Evolutionary conservation across 345 rosid genomes (phyloP).

Genomic region (Schrenkiella parvula): DNA sequence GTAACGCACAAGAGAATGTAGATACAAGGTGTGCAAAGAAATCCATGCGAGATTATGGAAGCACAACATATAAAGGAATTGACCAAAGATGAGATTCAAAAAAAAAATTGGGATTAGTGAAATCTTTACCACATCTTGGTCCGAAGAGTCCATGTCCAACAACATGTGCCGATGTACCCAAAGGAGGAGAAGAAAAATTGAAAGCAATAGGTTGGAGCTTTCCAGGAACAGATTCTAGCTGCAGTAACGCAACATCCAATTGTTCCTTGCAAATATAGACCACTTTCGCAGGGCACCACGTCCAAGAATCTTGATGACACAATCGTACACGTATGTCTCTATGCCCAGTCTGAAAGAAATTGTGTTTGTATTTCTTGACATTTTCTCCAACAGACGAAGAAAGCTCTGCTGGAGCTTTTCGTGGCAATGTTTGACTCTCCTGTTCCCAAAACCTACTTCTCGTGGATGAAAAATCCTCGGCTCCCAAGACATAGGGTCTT

Average conservation of each 20-base stretch:
- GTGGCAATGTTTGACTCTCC: slow-evolving; percentile 22
- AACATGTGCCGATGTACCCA: slow-evolving; percentile 71
- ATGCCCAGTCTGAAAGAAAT: slow-evolving; percentile 35
- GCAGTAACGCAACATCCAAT: slow-evolving; percentile 80
- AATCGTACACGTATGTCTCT: slow-evolving; percentile 64
- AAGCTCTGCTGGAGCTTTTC: slow-evolving; percentile 14
- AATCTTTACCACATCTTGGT: slow-evolving; percentile 71
- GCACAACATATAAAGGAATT: not conserved
- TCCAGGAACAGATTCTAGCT: slow-evolving; percentile 55
- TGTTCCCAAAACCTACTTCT: slow-evolving; percentile 29
- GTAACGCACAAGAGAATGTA: not conserved
- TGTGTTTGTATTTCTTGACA: slow-evolving; percentile 32
- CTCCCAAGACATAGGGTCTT: slow-evolving; percentile 11
- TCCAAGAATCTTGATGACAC: slow-evolving; percentile 62
- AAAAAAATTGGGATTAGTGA: slow-evolving; percentile 14
- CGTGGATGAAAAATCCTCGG: slow-evolving; percentile 36
- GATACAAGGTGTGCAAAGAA: not conserved
- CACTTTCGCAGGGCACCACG: slow-evolving; percentile 74
- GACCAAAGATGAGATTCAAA: not conserved
- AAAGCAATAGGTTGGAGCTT: slow-evolving; percentile 52
- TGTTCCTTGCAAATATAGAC: slow-evolving; percentile 73
- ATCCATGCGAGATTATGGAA: not conserved
- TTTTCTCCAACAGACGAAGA: slow-evolving; percentile 31
- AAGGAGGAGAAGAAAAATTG: slow-evolving; percentile 46
- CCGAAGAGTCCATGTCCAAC: slow-evolving; percentile 89